Evolutionary conservation across 305 asterid species (phyloP), one percentile per base, ranked within the genome.

Genomic region (Fraxinus albicans): DNA sequence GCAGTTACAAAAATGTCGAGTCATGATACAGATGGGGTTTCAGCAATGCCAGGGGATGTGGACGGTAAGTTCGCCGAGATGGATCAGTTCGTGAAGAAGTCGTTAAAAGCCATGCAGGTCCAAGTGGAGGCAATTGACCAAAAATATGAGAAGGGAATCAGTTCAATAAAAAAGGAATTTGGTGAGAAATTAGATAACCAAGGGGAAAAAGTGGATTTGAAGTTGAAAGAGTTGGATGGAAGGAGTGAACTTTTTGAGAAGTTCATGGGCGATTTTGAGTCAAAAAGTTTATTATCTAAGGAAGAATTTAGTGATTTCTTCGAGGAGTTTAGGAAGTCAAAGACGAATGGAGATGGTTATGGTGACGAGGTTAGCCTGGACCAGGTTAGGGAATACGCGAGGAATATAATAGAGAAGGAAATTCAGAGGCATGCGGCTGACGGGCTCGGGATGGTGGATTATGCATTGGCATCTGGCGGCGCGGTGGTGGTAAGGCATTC

Each of bases 381-480:
- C 87, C 97, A 93, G 40, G 84, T 95, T 78, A 88, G 78, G 84
- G 86, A 67, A 42, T 95, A 87, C 80, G 99, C 98, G 6, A 90
- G 92, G 89, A 90, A 89, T 77, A 86, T 92, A 21, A 93, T 93
- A 74, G 89, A 89, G 87, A 93, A 85, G 84, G 99, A 95, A 86
- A 92, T 95, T 19, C 95, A 90, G 86, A 95, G 79, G 84, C 98
- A 93, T 21, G 94, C 96, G 0, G 97, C 98, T 4, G 98, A 96
- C 87, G 99, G 99, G 69, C 65, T 96, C 74, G 99, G 98, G 21
- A 91, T 89, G 91, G 94, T 88, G 83, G 99, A 96, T 81, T 94
- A 91, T 77, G 99, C 98, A 0, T 70, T 91, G 90, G 91, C 82
- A n/a, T 81, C 97, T 0, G 98, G 91, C 70, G 99, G 99, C 36